Evolutionary conservation across 2,329 filamentous ascomycete species (phyloP), one percentile per base, ranked within the genome.

Genomic region (Alternaria conjuncta): DNA sequence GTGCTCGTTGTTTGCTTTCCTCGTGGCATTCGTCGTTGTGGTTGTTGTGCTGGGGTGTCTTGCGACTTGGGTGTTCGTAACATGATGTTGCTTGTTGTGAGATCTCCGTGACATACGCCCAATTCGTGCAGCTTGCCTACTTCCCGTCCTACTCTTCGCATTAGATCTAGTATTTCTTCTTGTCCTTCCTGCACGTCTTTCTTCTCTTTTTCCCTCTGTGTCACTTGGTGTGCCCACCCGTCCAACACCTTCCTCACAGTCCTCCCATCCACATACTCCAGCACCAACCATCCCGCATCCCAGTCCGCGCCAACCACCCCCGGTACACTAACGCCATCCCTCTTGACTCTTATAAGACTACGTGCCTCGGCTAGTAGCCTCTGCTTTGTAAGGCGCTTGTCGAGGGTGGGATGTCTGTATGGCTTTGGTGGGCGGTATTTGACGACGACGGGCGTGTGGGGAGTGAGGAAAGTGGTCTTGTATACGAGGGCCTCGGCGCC

Each of bases 51-150:
- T 49, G 55, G 20, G 3, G 57, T 41, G 15, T 11, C 20, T 21
- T 50, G 11, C 3, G 45, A 30, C 45, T 51, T 55, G 4, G 53
- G 28, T 20, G 46, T 58, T 10, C 68, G 67, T 70, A 98, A 78
- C 90, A 99, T 97, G 83, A 99, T 86, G 81, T 99, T 99, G 82
- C 94, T 97, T 67, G 94, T 99, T 64, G 96, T 99, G 82, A 99
- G 82, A 82, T 99, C 96, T 44, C 96, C 96, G 82, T 99, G 96
- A 63, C 97, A 89, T 60, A 98, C 88, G 15, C 95, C 95, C n/a
- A 89, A 86, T 58, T 86, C 87, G 84, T 99, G 96, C 84, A 99
- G 83, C 58, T 80, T 86, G 8, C 92, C 94, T 15, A 97, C 87
- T 3, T 90, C 89, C 6, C 78, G 75, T 1, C 93, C 94, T 63